Evolutionary conservation across 805 yeast genomes (phyloP).

Genomic region (Maudiozyma bulderi): DNA sequence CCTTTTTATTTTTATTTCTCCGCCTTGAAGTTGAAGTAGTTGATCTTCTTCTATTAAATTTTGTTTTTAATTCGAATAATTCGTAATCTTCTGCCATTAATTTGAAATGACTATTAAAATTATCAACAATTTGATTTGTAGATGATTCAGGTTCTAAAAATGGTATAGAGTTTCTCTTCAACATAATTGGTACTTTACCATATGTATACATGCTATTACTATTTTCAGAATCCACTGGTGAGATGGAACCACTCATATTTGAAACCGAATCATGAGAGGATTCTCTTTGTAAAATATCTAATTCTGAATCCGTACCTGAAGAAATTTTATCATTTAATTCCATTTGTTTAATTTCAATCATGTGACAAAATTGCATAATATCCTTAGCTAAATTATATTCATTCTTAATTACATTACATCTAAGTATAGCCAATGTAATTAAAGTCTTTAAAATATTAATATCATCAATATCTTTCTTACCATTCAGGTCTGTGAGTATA

Average conservation of each 20-base stretch:
- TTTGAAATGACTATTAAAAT: slow-evolving; percentile 23
- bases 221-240: slow-evolving; percentile 5
- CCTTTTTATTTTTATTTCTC: neutral
- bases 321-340: neutral
- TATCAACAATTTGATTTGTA: slow-evolving; percentile 13
- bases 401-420: slow-evolving; percentile 14
- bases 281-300: neutral
- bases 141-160: neutral
- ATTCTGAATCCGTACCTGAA: neutral
- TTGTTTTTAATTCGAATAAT: slow-evolving; percentile 15
- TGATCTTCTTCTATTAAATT: neutral
- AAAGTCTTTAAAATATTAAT: slow-evolving; percentile 13
- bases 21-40: neutral
- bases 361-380: neutral
- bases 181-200: neutral
- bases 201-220: neutral
- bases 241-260: slow-evolving; percentile 1
- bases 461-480: neutral
- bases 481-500: slow-evolving; percentile 1
- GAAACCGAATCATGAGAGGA: slow-evolving; percentile 3
- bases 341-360: neutral
- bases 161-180: neutral
- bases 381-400: slow-evolving; percentile 7
- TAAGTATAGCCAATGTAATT: slow-evolving; percentile 19
- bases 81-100: slow-evolving; percentile 24